These are phyloP conservation scores for Moesziomyces sp. DNA, from an alignment of 1,284 basidiomycete species.

Conservation along the genomic window DNA sequence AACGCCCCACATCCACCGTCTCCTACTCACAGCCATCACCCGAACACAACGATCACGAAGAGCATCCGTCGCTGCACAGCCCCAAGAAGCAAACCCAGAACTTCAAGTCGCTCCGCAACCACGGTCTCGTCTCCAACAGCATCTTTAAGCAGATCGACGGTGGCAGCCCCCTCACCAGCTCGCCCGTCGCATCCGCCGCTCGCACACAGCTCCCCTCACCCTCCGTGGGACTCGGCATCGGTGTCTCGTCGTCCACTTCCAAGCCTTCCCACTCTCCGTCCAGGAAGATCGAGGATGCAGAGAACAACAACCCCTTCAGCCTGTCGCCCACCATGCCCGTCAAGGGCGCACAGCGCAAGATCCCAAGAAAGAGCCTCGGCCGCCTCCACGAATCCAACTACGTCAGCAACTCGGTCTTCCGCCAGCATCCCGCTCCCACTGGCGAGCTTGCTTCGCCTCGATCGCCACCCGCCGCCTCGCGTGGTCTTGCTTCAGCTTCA, in stretches of 20 bases:
- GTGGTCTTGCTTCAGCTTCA: background rate
- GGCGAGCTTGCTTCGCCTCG: constrained; percentile 32
- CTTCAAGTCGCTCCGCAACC: constrained; percentile 52
- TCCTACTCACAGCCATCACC: constrained; percentile 32
- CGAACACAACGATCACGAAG: constrained; percentile 21
- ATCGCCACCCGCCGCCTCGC: constrained; percentile 9
- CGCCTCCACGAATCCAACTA: constrained; percentile 48
- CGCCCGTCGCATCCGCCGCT: constrained; percentile 16
- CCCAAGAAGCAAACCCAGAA: constrained; percentile 46
- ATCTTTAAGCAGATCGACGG: constrained; percentile 53
- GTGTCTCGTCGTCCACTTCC: constrained; percentile 21
- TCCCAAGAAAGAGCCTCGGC: constrained; percentile 53
- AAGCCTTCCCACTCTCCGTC: constrained; percentile 2
- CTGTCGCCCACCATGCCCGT: constrained; percentile 20
- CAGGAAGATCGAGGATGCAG: constrained; percentile 15
- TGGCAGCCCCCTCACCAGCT: constrained; percentile 20
- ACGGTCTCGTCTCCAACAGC: constrained; percentile 61
- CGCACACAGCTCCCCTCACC: constrained; percentile 19
- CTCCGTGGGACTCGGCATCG: constrained; percentile 58
- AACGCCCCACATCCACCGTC: constrained; percentile 14
- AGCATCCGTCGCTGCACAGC: constrained; percentile 43
- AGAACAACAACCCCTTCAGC: constrained; percentile 38
- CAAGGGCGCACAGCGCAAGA: constrained; percentile 18
- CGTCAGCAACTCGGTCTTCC: constrained; percentile 73
- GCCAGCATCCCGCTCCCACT: constrained; percentile 68